A percentile compares a stretch with the other conserved stretches of the same genome.
These are phyloP conservation scores for Proliferodiscus dingleyae DNA, from an alignment of 2,329 filamentous ascomycete species.

Conservation along the genomic window DNA sequence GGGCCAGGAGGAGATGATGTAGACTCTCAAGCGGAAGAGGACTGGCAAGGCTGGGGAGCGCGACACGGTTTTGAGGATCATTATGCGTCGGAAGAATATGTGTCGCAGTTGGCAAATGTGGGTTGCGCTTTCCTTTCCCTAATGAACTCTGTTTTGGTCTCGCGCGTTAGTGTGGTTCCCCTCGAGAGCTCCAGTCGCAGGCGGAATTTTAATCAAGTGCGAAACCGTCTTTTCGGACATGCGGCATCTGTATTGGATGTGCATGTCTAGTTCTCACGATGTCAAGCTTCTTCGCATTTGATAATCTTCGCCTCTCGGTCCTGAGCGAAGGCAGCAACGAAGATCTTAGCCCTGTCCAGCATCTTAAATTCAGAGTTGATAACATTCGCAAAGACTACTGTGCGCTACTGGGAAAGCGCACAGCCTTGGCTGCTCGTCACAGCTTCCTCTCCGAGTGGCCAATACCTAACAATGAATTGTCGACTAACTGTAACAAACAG, in stretches of 20 bases:
- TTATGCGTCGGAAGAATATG: conserved; percentile 66
- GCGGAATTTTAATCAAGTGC: not conserved
- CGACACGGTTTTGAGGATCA: conserved; percentile 71
- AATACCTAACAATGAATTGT: not conserved
- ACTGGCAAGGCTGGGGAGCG: conserved; percentile 33
- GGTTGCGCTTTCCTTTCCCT: conserved; percentile 31
- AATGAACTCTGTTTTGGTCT: not conserved
- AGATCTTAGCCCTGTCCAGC: not conserved
- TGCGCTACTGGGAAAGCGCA: not conserved
- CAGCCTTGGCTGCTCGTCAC: not conserved
- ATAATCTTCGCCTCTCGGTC: not conserved
- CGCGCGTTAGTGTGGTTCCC: not conserved
- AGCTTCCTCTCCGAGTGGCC: not conserved
- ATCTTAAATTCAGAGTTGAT: not conserved
- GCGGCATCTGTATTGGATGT: not conserved
- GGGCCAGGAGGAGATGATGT: conserved; percentile 38
- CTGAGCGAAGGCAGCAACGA: not conserved
- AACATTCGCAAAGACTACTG: not conserved
- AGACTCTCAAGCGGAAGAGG: conserved; percentile 22
- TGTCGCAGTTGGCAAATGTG: conserved; percentile 61
- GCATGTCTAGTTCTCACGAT: not conserved
- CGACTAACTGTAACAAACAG: conserved; percentile 42
- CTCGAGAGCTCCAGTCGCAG: not conserved
- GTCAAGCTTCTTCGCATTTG: not conserved
- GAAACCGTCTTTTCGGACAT: conserved; percentile 4